Percentiles rank a stretch among this genome's conserved stretches.
Evolutionary conservation across 1,284 basidiomycete genomes (phyloP).

Genomic region (Austroboletus niveus): DNA sequence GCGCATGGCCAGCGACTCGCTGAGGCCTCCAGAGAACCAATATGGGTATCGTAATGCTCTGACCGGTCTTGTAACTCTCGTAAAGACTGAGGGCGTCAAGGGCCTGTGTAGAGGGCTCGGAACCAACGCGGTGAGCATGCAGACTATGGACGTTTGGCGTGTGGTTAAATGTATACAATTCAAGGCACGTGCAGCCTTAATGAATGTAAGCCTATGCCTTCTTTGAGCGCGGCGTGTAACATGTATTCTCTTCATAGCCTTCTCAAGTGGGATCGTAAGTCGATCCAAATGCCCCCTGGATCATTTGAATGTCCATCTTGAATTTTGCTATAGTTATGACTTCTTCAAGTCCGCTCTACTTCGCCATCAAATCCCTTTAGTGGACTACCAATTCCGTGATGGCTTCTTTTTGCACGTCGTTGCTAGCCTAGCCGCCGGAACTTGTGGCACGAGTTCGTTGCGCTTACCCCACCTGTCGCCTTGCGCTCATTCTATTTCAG

Average conservation of each 20-base stretch:
- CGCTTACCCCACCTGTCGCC: neutral
- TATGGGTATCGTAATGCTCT: slow-evolving; percentile 80
- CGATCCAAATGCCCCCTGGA: slow-evolving; percentile 1
- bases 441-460: slow-evolving; percentile 79
- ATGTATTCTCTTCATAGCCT: slow-evolving; percentile 39
- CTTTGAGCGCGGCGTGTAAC: slow-evolving; percentile 4
- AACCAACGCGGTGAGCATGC: slow-evolving; percentile 66
- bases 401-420: slow-evolving; percentile 63
- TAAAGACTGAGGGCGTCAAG: slow-evolving; percentile 67
- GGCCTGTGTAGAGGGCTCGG: slow-evolving; percentile 77
- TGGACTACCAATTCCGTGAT: slow-evolving; percentile 72
- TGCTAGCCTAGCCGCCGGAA: slow-evolving; percentile 70
- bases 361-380: slow-evolving; percentile 48
- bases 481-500: slow-evolving; percentile 36
- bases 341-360: slow-evolving; percentile 77
- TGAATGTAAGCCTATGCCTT: slow-evolving; percentile 64
- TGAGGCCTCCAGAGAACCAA: slow-evolving; percentile 67
- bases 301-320: slow-evolving; percentile 3
- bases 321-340: slow-evolving; percentile 64
- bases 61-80: slow-evolving; percentile 62
- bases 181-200: slow-evolving; percentile 74
- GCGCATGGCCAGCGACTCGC: slow-evolving; percentile 85
- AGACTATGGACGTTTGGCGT: neutral
- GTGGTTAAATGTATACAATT: slow-evolving; percentile 5
- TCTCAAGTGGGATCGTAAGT: slow-evolving; percentile 89